Evolutionary conservation across 2,329 filamentous ascomycete species (phyloP).

Genomic region (Neonectria ditissima): DNA sequence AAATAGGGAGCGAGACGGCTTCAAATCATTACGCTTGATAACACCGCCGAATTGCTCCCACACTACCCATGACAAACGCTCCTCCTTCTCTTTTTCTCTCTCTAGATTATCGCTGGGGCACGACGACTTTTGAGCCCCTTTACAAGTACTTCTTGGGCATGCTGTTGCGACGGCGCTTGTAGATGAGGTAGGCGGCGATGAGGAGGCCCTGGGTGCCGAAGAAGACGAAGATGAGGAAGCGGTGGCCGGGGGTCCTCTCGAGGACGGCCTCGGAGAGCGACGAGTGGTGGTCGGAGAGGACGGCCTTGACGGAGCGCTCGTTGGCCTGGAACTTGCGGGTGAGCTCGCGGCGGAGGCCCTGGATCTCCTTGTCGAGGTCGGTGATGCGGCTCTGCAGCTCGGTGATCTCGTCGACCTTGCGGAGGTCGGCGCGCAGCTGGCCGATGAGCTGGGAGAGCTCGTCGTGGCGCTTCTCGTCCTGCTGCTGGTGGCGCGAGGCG

Average conservation of each 20-base stretch:
- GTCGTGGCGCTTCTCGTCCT: conserved; percentile 67
- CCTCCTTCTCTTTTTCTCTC: conserved; percentile 22
- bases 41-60: conserved; percentile 6
- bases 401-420: conserved; percentile 59
- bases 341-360: conserved; percentile 67
- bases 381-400: conserved; percentile 59
- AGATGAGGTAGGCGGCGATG: conserved; percentile 76
- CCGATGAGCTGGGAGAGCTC: conserved; percentile 63
- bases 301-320: conserved; percentile 66
- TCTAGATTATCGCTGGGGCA: background rate
- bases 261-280: conserved; percentile 62
- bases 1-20: conserved; percentile 4
- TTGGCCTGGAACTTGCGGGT: conserved; percentile 61
- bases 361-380: conserved; percentile 69
- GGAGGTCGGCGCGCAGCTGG: conserved; percentile 60
- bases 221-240: conserved; percentile 73
- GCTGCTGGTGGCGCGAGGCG: conserved; percentile 62
- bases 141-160: conserved; percentile 94
- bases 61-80: background rate
- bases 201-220: conserved; percentile 80
- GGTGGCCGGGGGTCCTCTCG: conserved; percentile 62
- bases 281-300: conserved; percentile 62
- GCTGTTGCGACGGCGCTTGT: conserved; percentile 81
- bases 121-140: conserved; percentile 9
- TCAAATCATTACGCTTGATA: conserved; percentile 31